Conservation (phyloP, 768 basidiomycete genomes). For the Mycena filopes region DNA sequence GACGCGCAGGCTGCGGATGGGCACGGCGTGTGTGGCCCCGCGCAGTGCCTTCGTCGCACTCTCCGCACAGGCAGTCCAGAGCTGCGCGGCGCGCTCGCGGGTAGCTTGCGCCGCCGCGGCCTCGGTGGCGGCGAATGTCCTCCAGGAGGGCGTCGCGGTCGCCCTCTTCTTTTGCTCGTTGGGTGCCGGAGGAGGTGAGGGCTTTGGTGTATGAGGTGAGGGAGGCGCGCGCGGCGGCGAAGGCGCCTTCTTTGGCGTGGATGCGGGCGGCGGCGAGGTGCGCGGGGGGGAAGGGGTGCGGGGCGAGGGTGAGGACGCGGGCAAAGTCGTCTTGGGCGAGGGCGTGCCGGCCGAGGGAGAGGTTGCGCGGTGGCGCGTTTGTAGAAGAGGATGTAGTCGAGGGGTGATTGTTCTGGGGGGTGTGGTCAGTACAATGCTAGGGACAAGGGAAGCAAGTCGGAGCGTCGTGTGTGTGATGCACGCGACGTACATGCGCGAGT, state of each 20-base stretch:
- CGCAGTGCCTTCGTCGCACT: slow-evolving; percentile 76
- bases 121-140: slow-evolving; percentile 70
- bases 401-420: slow-evolving; percentile 76
- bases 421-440: not conserved
- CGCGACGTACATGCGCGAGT: too few relatives aligned
- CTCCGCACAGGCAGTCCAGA: slow-evolving; percentile 86
- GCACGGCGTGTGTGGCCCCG: slow-evolving; percentile 74
- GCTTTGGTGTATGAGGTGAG: slow-evolving; percentile 68
- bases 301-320: slow-evolving; percentile 79
- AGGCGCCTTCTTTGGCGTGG: slow-evolving; percentile 81
- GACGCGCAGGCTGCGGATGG: slow-evolving; percentile 77
- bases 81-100: slow-evolving; percentile 70
- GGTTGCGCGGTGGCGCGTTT: slow-evolving; percentile 92
- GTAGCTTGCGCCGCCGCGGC: slow-evolving; percentile 69
- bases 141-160: slow-evolving; percentile 65
- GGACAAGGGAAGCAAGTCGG: not conserved
- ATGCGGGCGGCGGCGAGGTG: slow-evolving; percentile 91
- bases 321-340: slow-evolving; percentile 88
- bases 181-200: too few relatives aligned
- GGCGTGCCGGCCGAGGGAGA: slow-evolving; percentile 77
- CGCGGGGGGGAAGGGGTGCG: slow-evolving; percentile 89
- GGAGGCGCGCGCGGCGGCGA: slow-evolving; percentile 65
- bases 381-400: slow-evolving; percentile 90
- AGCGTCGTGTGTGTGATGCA: too few relatives aligned
- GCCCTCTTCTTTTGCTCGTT: slow-evolving; percentile 51